phyloP scores from a whole-genome alignment of 1,284 basidiomycete genomes.

The Cryptococcus sp. region DNA sequence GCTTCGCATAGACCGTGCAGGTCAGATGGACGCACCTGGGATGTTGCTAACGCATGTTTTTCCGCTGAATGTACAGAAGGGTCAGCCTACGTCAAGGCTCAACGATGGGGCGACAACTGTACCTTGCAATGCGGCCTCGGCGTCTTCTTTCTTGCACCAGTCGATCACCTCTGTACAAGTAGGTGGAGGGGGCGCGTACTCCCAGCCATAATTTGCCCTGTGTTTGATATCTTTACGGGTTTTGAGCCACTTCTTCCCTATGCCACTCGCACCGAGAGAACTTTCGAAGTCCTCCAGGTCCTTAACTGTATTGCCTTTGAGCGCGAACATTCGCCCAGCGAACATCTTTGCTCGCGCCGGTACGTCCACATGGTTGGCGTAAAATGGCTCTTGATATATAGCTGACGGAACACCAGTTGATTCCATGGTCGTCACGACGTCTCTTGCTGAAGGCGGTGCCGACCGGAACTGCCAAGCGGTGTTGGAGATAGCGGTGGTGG shows the following conservation, averaged over 20 bases:
- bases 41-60: slow-evolving; percentile 36
- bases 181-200: slow-evolving; percentile 71
- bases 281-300: slow-evolving; percentile 47
- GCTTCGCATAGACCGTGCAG: background rate
- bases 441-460: slow-evolving; percentile 59
- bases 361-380: slow-evolving; percentile 71
- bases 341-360: slow-evolving; percentile 73
- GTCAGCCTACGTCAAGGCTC: background rate
- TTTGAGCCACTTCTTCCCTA: slow-evolving; percentile 37
- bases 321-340: slow-evolving; percentile 72
- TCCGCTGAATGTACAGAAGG: slow-evolving; percentile 8
- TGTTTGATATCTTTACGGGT: slow-evolving; percentile 10
- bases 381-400: slow-evolving; percentile 75
- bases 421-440: slow-evolving; percentile 63
- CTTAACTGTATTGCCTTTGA: slow-evolving; percentile 58
- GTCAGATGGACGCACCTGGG: slow-evolving; percentile 31
- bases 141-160: slow-evolving; percentile 59
- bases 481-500: slow-evolving; percentile 15
- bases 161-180: slow-evolving; percentile 53
- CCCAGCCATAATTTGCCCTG: slow-evolving; percentile 63
- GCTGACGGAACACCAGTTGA: slow-evolving; percentile 62
- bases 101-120: slow-evolving; percentile 1
- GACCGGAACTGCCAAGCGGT: slow-evolving; percentile 59
- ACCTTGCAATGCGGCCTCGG: slow-evolving; percentile 18
- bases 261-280: slow-evolving; percentile 1